Evolutionary conservation across 768 basidiomycete species (phyloP), one percentile per base, ranked within the genome.

Genomic region (Lactarius quietus): DNA sequence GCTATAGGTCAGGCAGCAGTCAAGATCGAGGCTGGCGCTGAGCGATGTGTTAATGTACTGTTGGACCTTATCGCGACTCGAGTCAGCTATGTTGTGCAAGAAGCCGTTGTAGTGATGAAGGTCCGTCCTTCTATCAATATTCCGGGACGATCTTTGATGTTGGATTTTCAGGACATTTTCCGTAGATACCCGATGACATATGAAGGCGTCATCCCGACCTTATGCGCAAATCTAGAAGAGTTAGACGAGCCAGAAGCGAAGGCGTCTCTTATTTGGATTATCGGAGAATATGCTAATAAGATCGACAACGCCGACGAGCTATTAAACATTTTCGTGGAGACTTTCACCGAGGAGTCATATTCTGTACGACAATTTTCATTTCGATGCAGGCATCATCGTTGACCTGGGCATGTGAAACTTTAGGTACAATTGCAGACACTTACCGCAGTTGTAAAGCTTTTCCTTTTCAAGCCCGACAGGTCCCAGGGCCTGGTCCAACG

Each of bases 31-130:
- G 82, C 82, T 17, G 89, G 94, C 3, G 93, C 96, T 0, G 96
- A 97, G 73, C 86, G 92, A 71, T 98, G 97, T 72, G 95, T 98
- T 28, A 91, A 93, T 69, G 94, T 97, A 3, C 79, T 99, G 41
- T 78, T 99, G 60, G 96, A 98, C 20, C 83, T 99, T 65, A 98
- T 98, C 62, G 86, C 83, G 39, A 96, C 95, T 1, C 84, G 94
- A 12, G 92, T 99, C 43, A 95, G 90, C 79, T 99, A 98, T 73
- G 94, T 99, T 38, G 95, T 98, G 3, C 96, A 98, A 73, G 96
- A 99, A 77, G 95, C 94, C 1, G 92, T 98, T 3, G 95, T 99
- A 2, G 95, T 99, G 2, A 97, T 99, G 92, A 98, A 98, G 86
- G 95, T 93, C 57, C 56, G 80, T 64, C 26, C 15, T 20, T 28